These are phyloP conservation scores for Sherardia arvensis DNA, from an alignment of 257 asterid species.

Conservation along the genomic window DNA sequence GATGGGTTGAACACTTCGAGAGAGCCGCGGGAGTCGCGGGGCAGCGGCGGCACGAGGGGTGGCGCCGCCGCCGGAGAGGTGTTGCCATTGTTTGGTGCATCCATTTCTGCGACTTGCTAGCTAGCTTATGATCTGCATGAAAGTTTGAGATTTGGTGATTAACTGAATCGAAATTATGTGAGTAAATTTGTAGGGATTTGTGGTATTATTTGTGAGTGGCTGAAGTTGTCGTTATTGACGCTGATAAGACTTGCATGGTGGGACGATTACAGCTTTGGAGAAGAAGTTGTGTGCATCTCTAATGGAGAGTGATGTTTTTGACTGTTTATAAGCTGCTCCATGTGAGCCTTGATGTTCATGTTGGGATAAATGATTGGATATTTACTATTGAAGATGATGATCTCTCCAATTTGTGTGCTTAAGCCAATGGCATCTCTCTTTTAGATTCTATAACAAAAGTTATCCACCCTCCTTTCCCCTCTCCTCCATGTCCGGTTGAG, in stretches of 20 bases:
- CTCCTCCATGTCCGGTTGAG: too few relatives aligned
- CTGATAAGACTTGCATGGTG: slow-evolving; percentile 22
- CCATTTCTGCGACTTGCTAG: slow-evolving; percentile 9
- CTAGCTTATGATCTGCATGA: slow-evolving; percentile 12
- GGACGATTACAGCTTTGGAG: slow-evolving; percentile 15
- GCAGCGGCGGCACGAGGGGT: slow-evolving; percentile 35
- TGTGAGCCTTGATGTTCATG: slow-evolving; percentile 16
- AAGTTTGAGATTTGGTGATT: neutral
- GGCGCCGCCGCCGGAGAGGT: slow-evolving; percentile 8
- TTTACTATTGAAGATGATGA: neutral
- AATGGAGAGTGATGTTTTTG: slow-evolving; percentile 17
- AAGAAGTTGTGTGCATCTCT: neutral
- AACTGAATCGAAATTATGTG: neutral
- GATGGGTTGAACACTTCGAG: slow-evolving; percentile 85
- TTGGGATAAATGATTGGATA: neutral
- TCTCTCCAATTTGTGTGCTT: neutral
- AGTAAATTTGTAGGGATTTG: neutral
- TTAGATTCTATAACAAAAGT: neutral
- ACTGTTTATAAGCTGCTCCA: slow-evolving; percentile 1
- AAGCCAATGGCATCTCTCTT: neutral
- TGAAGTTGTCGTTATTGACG: slow-evolving; percentile 11
- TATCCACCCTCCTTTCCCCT: too few relatives aligned
- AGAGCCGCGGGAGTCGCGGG: slow-evolving; percentile 75
- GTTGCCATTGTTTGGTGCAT: slow-evolving; percentile 27
- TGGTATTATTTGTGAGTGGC: slow-evolving; percentile 1